A percentile compares a stretch with the other conserved stretches of the same genome.
These are phyloP conservation scores for Balamuthia mandrillaris DNA, from an alignment of 208 protist species.

Conservation along the genomic window DNA sequence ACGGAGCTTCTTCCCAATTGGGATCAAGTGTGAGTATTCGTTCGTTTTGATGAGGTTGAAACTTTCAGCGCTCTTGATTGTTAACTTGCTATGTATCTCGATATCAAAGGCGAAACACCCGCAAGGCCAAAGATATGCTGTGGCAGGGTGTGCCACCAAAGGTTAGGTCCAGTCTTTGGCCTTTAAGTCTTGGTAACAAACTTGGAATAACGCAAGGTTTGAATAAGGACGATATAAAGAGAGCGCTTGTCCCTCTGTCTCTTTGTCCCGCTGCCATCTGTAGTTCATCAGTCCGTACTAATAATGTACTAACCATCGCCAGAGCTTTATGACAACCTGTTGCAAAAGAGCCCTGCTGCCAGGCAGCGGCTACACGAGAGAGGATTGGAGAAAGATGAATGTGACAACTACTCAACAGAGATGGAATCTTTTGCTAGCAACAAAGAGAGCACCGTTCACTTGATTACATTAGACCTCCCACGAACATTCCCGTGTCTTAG, in stretches of 20 bases:
- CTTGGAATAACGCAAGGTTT: neutral
- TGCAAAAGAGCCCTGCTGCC: too few relatives aligned
- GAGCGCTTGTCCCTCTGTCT: neutral
- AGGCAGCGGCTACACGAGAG: too few relatives aligned
- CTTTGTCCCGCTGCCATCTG: too few relatives aligned
- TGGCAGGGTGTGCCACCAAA: slow-evolving; percentile 25
- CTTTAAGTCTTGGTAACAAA: neutral
- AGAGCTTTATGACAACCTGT: too few relatives aligned
- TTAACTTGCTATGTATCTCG: neutral
- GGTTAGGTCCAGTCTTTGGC: neutral
- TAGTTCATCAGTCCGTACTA: neutral
- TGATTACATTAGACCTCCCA: slow-evolving; percentile 59
- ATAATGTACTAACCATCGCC: too few relatives aligned
- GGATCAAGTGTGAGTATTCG: neutral
- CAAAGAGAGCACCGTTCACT: slow-evolving; percentile 43
- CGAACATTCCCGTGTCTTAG: slow-evolving; percentile 53
- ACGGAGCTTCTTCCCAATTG: neutral
- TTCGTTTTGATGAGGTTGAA: too few relatives aligned
- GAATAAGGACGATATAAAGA: too few relatives aligned
- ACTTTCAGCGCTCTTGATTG: neutral
- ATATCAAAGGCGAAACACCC: neutral
- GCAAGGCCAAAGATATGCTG: neutral
- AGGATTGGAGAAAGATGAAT: too few relatives aligned
- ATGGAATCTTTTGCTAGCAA: too few relatives aligned
- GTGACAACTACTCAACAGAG: too few relatives aligned